These are phyloP conservation scores for Adansonia madagascariensis DNA, from an alignment of 441 rosid genomes.

Conservation along the genomic window DNA sequence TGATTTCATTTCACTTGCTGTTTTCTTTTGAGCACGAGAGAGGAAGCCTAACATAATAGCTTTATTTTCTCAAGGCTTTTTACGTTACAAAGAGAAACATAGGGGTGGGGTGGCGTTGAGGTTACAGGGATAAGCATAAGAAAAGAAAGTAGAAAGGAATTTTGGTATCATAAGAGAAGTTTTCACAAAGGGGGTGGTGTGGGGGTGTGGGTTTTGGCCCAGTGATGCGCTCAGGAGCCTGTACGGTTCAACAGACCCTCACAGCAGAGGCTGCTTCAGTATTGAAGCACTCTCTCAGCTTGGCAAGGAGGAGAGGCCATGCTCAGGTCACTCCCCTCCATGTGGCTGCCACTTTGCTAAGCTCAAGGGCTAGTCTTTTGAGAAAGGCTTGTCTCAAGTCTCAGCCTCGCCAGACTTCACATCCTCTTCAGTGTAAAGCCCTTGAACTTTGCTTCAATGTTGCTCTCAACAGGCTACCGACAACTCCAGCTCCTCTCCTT, in stretches of 20 bases:
- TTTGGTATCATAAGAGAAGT: conserved; percentile 24
- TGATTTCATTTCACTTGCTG: neutral
- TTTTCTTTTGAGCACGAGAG: conserved; percentile 30
- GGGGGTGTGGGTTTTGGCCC: conserved; percentile 64
- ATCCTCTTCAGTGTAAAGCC: conserved; percentile 84
- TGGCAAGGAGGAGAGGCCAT: conserved; percentile 97
- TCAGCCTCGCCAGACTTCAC: conserved; percentile 57
- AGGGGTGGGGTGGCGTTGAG: conserved; percentile 40
- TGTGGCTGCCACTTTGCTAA: conserved; percentile 83
- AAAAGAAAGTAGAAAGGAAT: conserved; percentile 19
- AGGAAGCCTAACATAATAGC: conserved; percentile 36
- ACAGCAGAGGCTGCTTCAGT: conserved; percentile 98
- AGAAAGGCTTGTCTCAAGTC: conserved; percentile 87
- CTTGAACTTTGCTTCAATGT: conserved; percentile 95
- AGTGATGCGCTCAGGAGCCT: conserved; percentile 97
- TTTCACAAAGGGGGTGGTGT: conserved; percentile 48
- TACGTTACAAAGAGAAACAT: neutral
- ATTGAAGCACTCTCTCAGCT: conserved; percentile 91
- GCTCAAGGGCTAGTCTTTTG: conserved; percentile 68
- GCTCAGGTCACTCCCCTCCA: conserved; percentile 93
- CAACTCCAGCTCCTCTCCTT: conserved; percentile 64
- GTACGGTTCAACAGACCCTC: conserved; percentile 94
- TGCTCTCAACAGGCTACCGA: conserved; percentile 81
- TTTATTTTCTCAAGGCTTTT: conserved; percentile 26
- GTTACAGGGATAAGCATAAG: conserved; percentile 24